Percentiles rank a stretch among this genome's conserved stretches.
These are phyloP conservation scores for Yamadazyma kitorensis DNA, from an alignment of 805 yeast genomes.

Conservation along the genomic window DNA sequence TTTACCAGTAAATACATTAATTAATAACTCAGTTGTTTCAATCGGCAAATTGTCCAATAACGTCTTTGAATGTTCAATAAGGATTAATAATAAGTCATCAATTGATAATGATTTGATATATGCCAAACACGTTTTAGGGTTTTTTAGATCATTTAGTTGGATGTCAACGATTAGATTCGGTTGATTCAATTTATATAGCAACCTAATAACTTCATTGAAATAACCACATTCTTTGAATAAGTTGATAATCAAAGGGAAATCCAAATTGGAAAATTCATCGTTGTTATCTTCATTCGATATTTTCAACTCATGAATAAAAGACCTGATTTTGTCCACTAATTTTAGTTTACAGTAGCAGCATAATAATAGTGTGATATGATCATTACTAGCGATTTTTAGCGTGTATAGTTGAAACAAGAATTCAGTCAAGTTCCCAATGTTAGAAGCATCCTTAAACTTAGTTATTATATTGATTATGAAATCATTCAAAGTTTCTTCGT, in stretches of 20 bases:
- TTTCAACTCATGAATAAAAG: conserved; percentile 48
- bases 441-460: conserved; percentile 74
- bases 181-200: conserved; percentile 71
- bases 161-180: conserved; percentile 76
- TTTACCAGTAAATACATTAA: conserved; percentile 85
- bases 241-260: conserved; percentile 62
- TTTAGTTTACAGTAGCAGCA: conserved; percentile 80
- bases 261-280: conserved; percentile 45
- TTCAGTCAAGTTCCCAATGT: conserved; percentile 58
- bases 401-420: conserved; percentile 63
- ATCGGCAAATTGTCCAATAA: conserved; percentile 69
- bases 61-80: conserved; percentile 62
- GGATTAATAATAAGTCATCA: conserved; percentile 72
- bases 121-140: conserved; percentile 43
- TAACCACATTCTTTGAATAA: conserved; percentile 74
- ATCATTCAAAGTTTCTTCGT: conserved; percentile 30
- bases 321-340: conserved; percentile 51
- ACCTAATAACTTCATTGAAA: conserved; percentile 59
- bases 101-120: conserved; percentile 68
- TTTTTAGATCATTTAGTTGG: conserved; percentile 57
- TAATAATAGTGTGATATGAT: conserved; percentile 76
- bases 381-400: conserved; percentile 57
- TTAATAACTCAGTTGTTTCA: conserved; percentile 77
- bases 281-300: conserved; percentile 14
- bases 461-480: conserved; percentile 71